Conservation (phyloP, 1,139 yeast species). For the Geotrichum aggregatum region DNA sequence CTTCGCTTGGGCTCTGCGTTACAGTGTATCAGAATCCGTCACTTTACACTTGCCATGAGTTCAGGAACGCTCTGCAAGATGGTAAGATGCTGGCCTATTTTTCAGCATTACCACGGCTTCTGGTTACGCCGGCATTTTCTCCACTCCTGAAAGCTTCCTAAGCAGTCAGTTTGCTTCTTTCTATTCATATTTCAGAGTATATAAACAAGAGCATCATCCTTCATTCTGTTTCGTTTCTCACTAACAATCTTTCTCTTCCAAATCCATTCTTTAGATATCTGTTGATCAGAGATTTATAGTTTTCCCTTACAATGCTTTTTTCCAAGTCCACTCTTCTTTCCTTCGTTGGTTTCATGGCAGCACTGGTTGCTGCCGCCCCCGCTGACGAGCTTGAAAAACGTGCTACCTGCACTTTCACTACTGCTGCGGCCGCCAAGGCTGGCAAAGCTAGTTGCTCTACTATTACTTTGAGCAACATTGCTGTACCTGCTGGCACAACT, state of each 20-base stretch:
- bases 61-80: too few relatives aligned
- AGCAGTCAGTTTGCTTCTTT: too few relatives aligned
- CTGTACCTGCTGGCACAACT: slow-evolving; percentile 13
- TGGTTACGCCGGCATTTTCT: too few relatives aligned
- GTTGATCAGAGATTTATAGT: not conserved
- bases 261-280: not conserved
- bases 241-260: not conserved
- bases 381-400: slow-evolving; percentile 10
- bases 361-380: slow-evolving; percentile 8
- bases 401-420: slow-evolving; percentile 6
- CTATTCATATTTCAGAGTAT: too few relatives aligned
- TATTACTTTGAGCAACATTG: slow-evolving; percentile 5
- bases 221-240: not conserved
- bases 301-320: slow-evolving; percentile 1
- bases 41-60: too few relatives aligned
- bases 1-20: too few relatives aligned
- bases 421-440: slow-evolving; percentile 4
- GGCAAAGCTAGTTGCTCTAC: slow-evolving; percentile 9
- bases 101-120: too few relatives aligned
- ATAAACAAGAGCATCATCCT: not conserved
- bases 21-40: too few relatives aligned
- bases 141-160: too few relatives aligned
- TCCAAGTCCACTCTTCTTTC: slow-evolving; percentile 3
- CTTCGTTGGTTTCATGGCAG: not conserved
- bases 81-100: too few relatives aligned